Evolutionary conservation across 2,329 filamentous ascomycete genomes (phyloP), one percentile per base, ranked within the genome.

Genomic region (Chrysoporthe austroafricana): DNA sequence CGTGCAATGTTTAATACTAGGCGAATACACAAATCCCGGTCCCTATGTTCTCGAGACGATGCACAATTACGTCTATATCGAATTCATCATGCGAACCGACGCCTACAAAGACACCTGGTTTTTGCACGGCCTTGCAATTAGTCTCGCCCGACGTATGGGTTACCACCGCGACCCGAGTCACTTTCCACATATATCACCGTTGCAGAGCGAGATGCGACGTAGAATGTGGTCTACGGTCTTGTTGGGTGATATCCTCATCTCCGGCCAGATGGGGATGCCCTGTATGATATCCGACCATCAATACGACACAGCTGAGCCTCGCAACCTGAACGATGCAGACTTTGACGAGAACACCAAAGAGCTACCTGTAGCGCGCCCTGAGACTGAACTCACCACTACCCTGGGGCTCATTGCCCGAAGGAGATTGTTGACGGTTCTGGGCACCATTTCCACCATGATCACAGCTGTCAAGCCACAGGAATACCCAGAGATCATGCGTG

Each of bases 1-100:
- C 1, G 77, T 75, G 1, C 79, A 82, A 56, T 81, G 80, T 34
- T 73, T 82, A 0, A 52, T 76, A 2, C 63, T 79, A 6, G 79
- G 77, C 4, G 70, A 77, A 34, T 85, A 84, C 63, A 81, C 80
- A 11, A 81, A 78, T 11, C 76, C 78, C 2, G 81, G 82, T 1
- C 75, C 77, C 0, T 80, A 81, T 43, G 81, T 81, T 0, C 69
- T 81, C 0, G 79, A 81, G 57, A 77, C 79, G 0, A 54, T 82
- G 6, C 71, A 79, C 16, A 74, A 77, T 4, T 79, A 81, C 63
- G 66, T 78, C 16, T 69, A 73, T n/a, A 70, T 76, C 7, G 80
- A 81, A 66, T 68, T 77, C 6, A 70, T 74, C 26, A 64, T 73
- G 0, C 69, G 73, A 7, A 70, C 67, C 0, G 79, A 81, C 42